These are phyloP conservation scores for Arthrobotrys entomopaga DNA, from an alignment of 2,329 filamentous ascomycete species.

Conservation along the genomic window DNA sequence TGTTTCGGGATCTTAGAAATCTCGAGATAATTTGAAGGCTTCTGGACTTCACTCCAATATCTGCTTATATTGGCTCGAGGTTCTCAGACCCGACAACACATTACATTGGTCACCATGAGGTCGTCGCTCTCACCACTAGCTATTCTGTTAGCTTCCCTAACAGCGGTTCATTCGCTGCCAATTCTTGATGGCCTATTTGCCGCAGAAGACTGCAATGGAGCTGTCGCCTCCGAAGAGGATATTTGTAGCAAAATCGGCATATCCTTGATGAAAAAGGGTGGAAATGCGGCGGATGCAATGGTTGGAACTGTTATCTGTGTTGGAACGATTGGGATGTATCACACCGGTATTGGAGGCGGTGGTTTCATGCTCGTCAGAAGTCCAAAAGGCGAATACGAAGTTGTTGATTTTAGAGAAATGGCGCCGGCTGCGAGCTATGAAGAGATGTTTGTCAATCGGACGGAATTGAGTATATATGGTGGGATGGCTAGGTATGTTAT, in stretches of 20 bases:
- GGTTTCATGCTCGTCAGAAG: slow-evolving; percentile 86
- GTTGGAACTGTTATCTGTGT: slow-evolving; percentile 80
- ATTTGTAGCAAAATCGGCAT: slow-evolving; percentile 77
- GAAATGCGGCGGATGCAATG: slow-evolving; percentile 80
- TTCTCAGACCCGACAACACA: slow-evolving; percentile 14
- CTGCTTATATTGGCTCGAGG: slow-evolving; percentile 11
- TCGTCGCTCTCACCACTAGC: slow-evolving; percentile 33
- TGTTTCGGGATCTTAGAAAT: background rate
- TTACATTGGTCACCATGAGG: slow-evolving; percentile 40
- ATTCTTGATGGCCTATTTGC: slow-evolving; percentile 8
- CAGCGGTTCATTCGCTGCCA: slow-evolving; percentile 20
- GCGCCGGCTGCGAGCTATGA: slow-evolving; percentile 82
- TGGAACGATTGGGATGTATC: slow-evolving; percentile 71
- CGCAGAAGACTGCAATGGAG: slow-evolving; percentile 64
- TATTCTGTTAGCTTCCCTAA: slow-evolving; percentile 25
- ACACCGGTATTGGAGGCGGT: slow-evolving; percentile 80
- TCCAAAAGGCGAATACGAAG: slow-evolving; percentile 79
- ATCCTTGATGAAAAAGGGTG: slow-evolving; percentile 70
- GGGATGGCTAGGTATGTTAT: slow-evolving; percentile 71
- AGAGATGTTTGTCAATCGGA: slow-evolving; percentile 84
- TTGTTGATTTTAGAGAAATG: slow-evolving; percentile 88
- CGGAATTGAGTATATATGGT: slow-evolving; percentile 73
- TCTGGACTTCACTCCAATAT: no score
- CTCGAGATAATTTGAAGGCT: background rate
- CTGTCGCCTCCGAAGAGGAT: slow-evolving; percentile 75